A percentile compares a stretch with the other conserved stretches of the same genome.
These are phyloP conservation scores for Aspergillus bridgeri DNA, from an alignment of 495 filamentous ascomycete species.

Conservation along the genomic window DNA sequence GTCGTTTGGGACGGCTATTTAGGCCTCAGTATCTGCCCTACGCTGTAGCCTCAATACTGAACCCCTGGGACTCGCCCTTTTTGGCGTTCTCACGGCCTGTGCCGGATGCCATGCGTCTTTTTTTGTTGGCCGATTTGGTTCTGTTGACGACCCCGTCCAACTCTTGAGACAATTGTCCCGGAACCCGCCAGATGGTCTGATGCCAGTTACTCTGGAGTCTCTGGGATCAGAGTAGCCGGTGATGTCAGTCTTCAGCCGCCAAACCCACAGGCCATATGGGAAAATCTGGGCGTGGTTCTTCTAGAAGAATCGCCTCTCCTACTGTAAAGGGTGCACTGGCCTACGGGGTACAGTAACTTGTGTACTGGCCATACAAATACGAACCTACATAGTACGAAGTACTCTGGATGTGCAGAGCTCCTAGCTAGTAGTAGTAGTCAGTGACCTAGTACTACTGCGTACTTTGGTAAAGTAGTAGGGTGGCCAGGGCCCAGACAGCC, in stretches of 20 bases:
- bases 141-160: neutral
- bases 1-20: slow-evolving; percentile 24
- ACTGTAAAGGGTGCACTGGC: too few species aligned
- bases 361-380: too few species aligned
- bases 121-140: slow-evolving; percentile 8
- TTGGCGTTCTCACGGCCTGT: slow-evolving; percentile 1
- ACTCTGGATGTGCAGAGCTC: too few species aligned
- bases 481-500: too few species aligned
- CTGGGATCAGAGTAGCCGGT: neutral
- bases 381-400: too few species aligned
- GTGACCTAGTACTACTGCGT: too few species aligned
- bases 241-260: neutral
- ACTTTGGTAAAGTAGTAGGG: too few species aligned
- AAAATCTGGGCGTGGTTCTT: neutral
- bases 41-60: slow-evolving; percentile 28
- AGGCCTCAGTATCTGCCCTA: slow-evolving; percentile 26
- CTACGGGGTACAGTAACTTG: too few species aligned
- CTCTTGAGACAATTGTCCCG: neutral
- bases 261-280: neutral
- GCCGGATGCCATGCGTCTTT: slow-evolving; percentile 3
- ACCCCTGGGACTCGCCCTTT: slow-evolving; percentile 1
- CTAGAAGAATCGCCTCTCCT: neutral
- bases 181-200: neutral
- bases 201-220: neutral
- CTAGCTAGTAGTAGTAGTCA: too few species aligned